Evolutionary conservation across 2,329 filamentous ascomycete species (phyloP), one percentile per base, ranked within the genome.

Genomic region (Calonectria fujianensis): DNA sequence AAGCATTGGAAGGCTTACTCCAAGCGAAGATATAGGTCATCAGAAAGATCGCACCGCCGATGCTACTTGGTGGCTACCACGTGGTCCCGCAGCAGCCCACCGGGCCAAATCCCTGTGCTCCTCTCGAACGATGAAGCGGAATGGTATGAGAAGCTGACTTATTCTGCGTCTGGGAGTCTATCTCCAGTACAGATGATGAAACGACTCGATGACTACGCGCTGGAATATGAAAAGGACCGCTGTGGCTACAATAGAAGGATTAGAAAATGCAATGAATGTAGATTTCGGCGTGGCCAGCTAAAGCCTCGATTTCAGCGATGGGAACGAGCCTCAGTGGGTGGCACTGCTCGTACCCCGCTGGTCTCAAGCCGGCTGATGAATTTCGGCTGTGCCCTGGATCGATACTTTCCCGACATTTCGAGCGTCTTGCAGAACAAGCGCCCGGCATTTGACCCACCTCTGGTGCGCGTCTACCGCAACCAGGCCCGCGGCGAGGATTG

Each of bases 191-290:
- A 35, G n/a, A 24, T 59, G 13, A 37, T 24, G 31, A 4, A 35
- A 37, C 24, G n/a, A 16, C 18, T 59, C 8, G 54, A 59, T 24
- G 31, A 14, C 20, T 27, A 37, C n/a, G 31, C 32, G 29, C 20
- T 59, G 13, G n/a, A 5, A 14, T 59, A 59, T 24, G 54, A 59
- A 59, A 27, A n/a, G 2, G 0, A 8, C 5, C 32, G 13, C 32
- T 59, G 54, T 9, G 54, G 54, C 9, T 59, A 59, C 32, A 37
- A 37, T 16, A 37, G 54, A 27, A 59, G 32, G 20, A 13, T 59
- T 2, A 24, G 32, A 9, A 59, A 59, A n/a, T 59, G 54, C 54
- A 59, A 35, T 20, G 54, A 59, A 59, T 59, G 54, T 9, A n/a
- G 54, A 16, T 59, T 24, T 35, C 54, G 14, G 20, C 32, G 32